Evolutionary conservation across 2,329 filamentous ascomycete species (phyloP).

Genomic region (Fusarium concolor): DNA sequence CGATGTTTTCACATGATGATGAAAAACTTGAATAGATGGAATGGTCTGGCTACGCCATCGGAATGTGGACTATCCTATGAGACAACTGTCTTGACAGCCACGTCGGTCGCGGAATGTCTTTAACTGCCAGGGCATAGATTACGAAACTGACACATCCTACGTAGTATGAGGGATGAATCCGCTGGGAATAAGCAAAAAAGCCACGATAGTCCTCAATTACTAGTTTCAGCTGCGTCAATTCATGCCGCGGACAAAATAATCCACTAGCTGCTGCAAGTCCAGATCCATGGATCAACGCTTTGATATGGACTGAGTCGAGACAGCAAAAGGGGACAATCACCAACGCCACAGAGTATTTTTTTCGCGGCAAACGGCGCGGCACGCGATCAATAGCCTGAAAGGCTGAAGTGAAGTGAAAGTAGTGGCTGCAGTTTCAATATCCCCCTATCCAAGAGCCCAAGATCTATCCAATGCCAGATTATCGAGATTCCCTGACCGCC

Average conservation of each 20-base stretch:
- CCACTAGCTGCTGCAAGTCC: slow-evolving; percentile 23
- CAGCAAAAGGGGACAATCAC: slow-evolving; percentile 4
- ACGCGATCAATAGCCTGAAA: slow-evolving; percentile 42
- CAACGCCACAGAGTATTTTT: slow-evolving; percentile 4
- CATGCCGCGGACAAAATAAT: slow-evolving; percentile 7
- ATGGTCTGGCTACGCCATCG: slow-evolving; percentile 14
- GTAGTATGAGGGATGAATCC: slow-evolving; percentile 20
- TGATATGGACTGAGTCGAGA: background rate
- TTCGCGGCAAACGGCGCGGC: slow-evolving; percentile 22
- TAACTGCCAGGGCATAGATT: slow-evolving; percentile 19
- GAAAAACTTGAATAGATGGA: slow-evolving; percentile 15
- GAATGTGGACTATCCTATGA: slow-evolving; percentile 13
- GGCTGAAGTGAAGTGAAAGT: slow-evolving; percentile 18
- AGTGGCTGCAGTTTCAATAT: background rate
- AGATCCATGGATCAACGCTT: slow-evolving; percentile 2
- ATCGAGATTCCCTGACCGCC: slow-evolving; percentile 16
- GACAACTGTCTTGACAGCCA: slow-evolving; percentile 11
- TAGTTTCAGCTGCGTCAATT: slow-evolving; percentile 17
- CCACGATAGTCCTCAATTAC: background rate
- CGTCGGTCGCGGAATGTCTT: slow-evolving; percentile 31
- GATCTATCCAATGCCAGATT: background rate
- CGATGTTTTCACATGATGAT: background rate
- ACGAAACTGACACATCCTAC: slow-evolving; percentile 23
- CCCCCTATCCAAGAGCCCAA: slow-evolving; percentile 15
- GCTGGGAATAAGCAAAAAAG: slow-evolving; percentile 17